Conservation (phyloP, 163 green algal species). For the Botryococcus braunii region DNA sequence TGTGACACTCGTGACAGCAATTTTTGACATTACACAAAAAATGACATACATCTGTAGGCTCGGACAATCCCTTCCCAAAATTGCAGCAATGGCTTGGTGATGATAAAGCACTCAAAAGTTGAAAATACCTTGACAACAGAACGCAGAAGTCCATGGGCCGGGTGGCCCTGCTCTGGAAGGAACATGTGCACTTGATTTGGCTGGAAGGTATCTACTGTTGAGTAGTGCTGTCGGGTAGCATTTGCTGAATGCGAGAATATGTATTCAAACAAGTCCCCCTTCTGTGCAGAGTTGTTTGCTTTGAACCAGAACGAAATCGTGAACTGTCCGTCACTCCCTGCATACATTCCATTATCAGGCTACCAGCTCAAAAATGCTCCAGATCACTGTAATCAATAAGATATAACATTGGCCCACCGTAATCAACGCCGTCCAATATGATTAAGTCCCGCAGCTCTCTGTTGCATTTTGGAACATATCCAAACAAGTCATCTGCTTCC, state of each 20-base stretch:
- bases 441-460: slow-evolving; percentile 3
- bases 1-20: neutral
- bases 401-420: slow-evolving; percentile 4
- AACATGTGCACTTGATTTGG: slow-evolving; percentile 19
- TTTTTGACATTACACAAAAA: too few species aligned
- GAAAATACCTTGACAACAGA: slow-evolving; percentile 25
- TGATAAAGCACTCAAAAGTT: neutral
- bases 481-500: slow-evolving; percentile 15
- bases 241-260: slow-evolving; percentile 14
- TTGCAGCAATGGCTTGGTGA: neutral
- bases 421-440: slow-evolving; percentile 8
- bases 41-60: too few species aligned
- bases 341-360: slow-evolving; percentile 2
- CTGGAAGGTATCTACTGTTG: slow-evolving; percentile 1
- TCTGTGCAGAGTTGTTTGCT: slow-evolving; percentile 1
- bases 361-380: too few species aligned
- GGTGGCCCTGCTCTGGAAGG: slow-evolving; percentile 16
- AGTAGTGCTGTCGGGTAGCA: neutral
- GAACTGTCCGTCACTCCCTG: slow-evolving; percentile 22
- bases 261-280: slow-evolving; percentile 9
- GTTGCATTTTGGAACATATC: slow-evolving; percentile 10
- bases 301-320: slow-evolving; percentile 31
- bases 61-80: too few species aligned
- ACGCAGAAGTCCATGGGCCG: slow-evolving; percentile 22
- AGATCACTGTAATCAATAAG: neutral